A percentile compares a stretch with the other conserved stretches of the same genome.
These are phyloP conservation scores for Lentinula sp. DNA, from an alignment of 768 basidiomycete species.

Conservation along the genomic window DNA sequence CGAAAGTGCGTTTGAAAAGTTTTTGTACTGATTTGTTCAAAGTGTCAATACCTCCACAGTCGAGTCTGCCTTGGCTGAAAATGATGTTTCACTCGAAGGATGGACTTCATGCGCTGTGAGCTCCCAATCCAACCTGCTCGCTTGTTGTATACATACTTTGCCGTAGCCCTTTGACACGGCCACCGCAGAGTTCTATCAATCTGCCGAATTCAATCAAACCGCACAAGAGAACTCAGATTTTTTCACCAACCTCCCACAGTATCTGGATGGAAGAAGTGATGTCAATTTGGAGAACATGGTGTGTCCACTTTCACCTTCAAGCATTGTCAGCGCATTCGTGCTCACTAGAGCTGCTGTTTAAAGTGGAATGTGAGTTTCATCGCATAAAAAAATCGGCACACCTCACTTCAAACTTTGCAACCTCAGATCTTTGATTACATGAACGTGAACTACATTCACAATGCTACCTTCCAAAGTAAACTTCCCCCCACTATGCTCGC, in stretches of 20 bases:
- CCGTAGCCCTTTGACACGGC: constrained; percentile 40
- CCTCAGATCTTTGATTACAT: constrained; percentile 63
- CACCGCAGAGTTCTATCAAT: constrained; percentile 50
- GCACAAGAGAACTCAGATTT: constrained; percentile 39
- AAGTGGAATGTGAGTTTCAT: constrained; percentile 30
- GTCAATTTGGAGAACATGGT: constrained; percentile 58
- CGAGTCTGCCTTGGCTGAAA: constrained; percentile 54
- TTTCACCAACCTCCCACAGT: constrained; percentile 40
- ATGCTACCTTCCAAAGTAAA: constrained; percentile 39
- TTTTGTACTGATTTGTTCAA: not conserved
- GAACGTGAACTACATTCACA: constrained; percentile 68
- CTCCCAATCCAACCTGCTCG: not conserved
- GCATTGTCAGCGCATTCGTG: not conserved
- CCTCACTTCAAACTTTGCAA: not conserved
- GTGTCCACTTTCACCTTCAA: constrained; percentile 11
- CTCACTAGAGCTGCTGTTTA: not conserved
- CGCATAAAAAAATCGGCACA: no score
- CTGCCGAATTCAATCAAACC: constrained; percentile 42
- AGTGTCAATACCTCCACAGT: constrained; percentile 25
- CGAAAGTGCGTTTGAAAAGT: constrained; percentile 24
- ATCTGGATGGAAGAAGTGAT: constrained; percentile 42
- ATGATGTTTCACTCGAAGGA: constrained; percentile 62
- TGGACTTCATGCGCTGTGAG: constrained; percentile 54
- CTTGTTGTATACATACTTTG: not conserved
- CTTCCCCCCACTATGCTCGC: constrained; percentile 46